phyloP scores from a whole-genome alignment of 2,329 filamentous ascomycete species.

The Penicillium sp. region DNA sequence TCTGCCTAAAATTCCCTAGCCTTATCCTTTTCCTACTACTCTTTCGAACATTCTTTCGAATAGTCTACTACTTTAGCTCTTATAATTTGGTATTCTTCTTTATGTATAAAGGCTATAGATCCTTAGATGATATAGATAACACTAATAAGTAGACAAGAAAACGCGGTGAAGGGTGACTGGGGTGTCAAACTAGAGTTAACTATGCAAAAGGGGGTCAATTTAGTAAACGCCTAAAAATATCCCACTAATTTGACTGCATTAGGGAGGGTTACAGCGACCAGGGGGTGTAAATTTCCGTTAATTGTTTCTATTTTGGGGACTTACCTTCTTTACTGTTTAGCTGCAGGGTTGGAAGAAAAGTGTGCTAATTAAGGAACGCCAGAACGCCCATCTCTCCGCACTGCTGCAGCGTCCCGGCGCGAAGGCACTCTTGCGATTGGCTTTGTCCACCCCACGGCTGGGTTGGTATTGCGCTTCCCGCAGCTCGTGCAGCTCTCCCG shows the following conservation, averaged over 20 bases:
- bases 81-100: no score
- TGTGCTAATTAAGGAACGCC: constrained; percentile 25
- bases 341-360: not conserved
- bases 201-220: no score
- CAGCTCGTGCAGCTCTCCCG: constrained; percentile 8
- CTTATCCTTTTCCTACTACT: no score
- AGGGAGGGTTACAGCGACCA: constrained; percentile 4
- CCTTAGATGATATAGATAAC: no score
- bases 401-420: constrained; percentile 19
- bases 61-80: no score
- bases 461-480: not conserved
- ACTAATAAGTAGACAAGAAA: no score
- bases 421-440: constrained; percentile 19
- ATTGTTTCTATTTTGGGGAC: constrained; percentile 24
- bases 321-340: not conserved
- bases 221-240: constrained; percentile 6
- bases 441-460: not conserved
- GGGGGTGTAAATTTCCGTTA: constrained; percentile 10
- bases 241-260: constrained; percentile 2
- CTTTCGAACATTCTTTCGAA: no score
- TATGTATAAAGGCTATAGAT: no score
- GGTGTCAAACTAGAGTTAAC: no score
- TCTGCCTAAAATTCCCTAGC: no score
- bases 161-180: no score
- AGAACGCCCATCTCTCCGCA: constrained; percentile 6